These are phyloP conservation scores for Ilyonectria destructans DNA, from an alignment of 2,329 filamentous ascomycete species.

Conservation along the genomic window DNA sequence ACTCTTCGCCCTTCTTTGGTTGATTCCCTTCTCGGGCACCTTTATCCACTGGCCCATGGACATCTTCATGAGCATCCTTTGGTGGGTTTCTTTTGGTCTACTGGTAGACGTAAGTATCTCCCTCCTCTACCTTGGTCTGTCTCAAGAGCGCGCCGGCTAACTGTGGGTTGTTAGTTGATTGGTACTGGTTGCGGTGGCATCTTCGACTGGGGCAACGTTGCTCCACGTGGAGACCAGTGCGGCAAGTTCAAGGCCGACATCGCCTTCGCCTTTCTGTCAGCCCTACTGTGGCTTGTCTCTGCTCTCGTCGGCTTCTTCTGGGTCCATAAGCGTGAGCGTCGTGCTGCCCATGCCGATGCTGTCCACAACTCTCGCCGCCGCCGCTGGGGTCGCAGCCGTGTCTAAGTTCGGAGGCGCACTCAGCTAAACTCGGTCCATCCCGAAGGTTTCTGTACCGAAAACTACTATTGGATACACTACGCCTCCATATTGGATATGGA, in stretches of 20 bases:
- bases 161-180: slow-evolving; percentile 53
- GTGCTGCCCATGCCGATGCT: slow-evolving; percentile 52
- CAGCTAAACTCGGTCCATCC: neutral
- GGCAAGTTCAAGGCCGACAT: slow-evolving; percentile 80
- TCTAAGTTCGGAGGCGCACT: slow-evolving; percentile 52
- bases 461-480: slow-evolving; percentile 8
- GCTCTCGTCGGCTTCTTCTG: slow-evolving; percentile 72
- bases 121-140: neutral
- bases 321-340: slow-evolving; percentile 61
- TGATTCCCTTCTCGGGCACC: slow-evolving; percentile 78
- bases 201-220: slow-evolving; percentile 74
- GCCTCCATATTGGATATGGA: slow-evolving; percentile 9
- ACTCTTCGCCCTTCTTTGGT: slow-evolving; percentile 79
- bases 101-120: slow-evolving; percentile 71
- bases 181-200: slow-evolving; percentile 68
- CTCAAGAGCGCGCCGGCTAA: slow-evolving; percentile 27
- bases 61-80: slow-evolving; percentile 77
- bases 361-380: slow-evolving; percentile 52
- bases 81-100: slow-evolving; percentile 80
- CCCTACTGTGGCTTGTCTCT: slow-evolving; percentile 79
- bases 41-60: slow-evolving; percentile 83
- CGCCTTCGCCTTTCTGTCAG: slow-evolving; percentile 81
- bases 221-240: slow-evolving; percentile 68
- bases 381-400: slow-evolving; percentile 62
- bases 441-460: slow-evolving; percentile 20